phyloP scores from a whole-genome alignment of 2,329 filamentous ascomycete species.

The Exophiala sp. region DNA sequence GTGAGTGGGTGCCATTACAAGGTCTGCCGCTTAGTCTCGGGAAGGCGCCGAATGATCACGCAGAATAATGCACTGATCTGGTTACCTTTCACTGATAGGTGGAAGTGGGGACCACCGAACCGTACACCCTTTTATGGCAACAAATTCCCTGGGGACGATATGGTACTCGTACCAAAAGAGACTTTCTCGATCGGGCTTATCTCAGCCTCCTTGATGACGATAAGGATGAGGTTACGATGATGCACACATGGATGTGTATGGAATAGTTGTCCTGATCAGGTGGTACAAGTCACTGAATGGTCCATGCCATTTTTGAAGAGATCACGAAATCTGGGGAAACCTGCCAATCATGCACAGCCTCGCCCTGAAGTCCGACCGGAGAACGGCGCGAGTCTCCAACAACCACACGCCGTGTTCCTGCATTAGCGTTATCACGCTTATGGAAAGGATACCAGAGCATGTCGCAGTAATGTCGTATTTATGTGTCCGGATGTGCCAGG shows the following conservation, averaged over 20 bases:
- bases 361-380: constrained; percentile 7
- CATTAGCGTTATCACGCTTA: constrained; percentile 6
- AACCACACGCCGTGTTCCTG: constrained; percentile 1
- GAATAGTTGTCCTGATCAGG: no score
- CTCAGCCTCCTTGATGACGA: no score
- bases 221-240: no score
- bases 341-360: neutral
- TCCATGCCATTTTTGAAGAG: constrained; percentile 40
- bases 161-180: no score
- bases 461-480: constrained; percentile 5
- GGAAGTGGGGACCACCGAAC: no score
- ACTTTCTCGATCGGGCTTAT: no score
- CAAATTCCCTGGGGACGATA: no score
- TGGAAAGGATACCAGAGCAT: constrained; percentile 1
- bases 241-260: no score
- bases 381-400: neutral
- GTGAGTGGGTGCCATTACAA: no score
- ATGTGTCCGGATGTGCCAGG: neutral
- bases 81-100: no score
- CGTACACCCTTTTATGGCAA: no score
- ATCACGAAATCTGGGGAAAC: neutral
- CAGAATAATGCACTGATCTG: constrained; percentile 40
- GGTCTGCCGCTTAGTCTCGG: neutral
- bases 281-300: constrained; percentile 35
- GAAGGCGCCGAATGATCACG: neutral